Base-by-base conservation (phyloP, 495 filamentous ascomycete species). In the Glarea lozoyensis region DNA sequence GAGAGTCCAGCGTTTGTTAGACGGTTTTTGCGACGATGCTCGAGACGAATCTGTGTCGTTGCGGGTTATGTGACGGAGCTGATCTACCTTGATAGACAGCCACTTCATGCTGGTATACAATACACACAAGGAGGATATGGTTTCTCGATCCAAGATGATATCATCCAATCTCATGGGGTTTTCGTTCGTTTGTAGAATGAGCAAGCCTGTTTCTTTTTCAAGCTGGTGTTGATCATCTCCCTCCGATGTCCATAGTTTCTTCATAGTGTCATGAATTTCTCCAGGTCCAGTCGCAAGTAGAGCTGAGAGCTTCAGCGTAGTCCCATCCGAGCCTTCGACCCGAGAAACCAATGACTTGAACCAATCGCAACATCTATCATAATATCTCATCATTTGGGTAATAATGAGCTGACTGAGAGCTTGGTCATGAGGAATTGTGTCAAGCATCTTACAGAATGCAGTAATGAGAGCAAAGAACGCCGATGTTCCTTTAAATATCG, bases 41-140 rank as follows among this genome's bases (percentile, higher is more conserved):
- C 64, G 63, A 13, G 70, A 69, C 10, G 71, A 72, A 52, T 76
- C 71, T 1, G 65, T 66, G 38, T 74, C 65, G 43, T 72, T 72
- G 29, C 57, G 51, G 19, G 73, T 84, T 48, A 94, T 82, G 49
- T 84, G 79, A 18, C 90, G 79, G 27, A 97, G 71, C 40, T 83
- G 71, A 10, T 67, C 56, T 13, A 94, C 74, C 59, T 87, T 87
- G 52, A 76, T 81, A 42, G 84, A 80, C 18, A 98, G 79, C 92
- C 92, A 98, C 73, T 92, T 85, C 89, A 95, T 94, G 70, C 90
- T 96, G 45, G 85, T 94, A 57, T 92, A 88, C 16, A 99, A 70
- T 35, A 95, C 75, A 48, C 87, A 95, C 24, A 97, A 64, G 10
- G 84, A 77, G 36, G 80, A 72, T 22, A 96, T 82, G 1, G 80